phyloP scores from a whole-genome alignment of 257 asterid genomes.

The Solanum stenotomum region DNA sequence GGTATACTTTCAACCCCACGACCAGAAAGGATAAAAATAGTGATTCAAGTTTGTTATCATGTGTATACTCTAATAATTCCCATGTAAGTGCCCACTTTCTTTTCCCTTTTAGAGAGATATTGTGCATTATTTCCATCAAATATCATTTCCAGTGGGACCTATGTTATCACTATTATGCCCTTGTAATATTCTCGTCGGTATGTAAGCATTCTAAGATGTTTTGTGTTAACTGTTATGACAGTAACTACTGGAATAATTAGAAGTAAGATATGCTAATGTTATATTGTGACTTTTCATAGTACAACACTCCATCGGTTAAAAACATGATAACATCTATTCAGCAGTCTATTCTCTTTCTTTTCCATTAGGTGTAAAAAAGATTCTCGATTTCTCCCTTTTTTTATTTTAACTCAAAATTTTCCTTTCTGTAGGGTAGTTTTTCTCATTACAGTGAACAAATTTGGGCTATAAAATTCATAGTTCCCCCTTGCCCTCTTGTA shows the following conservation, averaged over 20 bases:
- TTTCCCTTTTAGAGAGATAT: neutral
- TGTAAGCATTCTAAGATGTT: neutral
- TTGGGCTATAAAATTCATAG: neutral
- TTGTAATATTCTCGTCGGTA: neutral
- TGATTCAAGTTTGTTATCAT: neutral
- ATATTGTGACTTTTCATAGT: neutral
- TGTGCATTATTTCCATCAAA: neutral
- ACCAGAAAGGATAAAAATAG: neutral
- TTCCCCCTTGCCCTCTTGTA: neutral
- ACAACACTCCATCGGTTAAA: neutral
- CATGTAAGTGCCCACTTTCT: neutral
- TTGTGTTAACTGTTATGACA: neutral
- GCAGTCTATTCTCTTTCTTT: neutral
- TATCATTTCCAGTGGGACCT: neutral
- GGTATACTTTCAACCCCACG: neutral
- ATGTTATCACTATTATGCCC: neutral
- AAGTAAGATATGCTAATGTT: neutral
- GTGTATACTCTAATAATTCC: neutral
- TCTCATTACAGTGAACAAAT: neutral
- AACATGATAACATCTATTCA: neutral
- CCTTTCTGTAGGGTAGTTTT: neutral
- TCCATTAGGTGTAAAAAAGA: neutral
- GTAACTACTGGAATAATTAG: neutral
- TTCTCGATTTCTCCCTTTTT: neutral
- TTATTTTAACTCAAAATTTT: neutral